Percentiles rank a stretch among this genome's conserved stretches.
These are phyloP conservation scores for Gossypium longicalyx DNA, from an alignment of 345 rosid species.

Conservation along the genomic window DNA sequence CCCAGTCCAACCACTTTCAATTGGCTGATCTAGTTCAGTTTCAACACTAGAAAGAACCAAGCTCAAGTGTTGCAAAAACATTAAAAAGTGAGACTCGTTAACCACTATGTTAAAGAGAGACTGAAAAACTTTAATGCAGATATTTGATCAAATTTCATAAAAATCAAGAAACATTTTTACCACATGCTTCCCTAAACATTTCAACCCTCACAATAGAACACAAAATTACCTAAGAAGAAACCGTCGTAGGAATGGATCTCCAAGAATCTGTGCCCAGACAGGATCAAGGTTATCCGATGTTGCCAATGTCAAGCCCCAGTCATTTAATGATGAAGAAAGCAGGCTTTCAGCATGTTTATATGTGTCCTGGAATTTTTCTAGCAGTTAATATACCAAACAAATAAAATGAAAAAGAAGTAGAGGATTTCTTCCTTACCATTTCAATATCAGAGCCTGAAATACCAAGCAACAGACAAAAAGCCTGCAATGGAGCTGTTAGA, in stretches of 20 bases:
- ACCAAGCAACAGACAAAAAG: conserved; percentile 75
- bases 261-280: conserved; percentile 83
- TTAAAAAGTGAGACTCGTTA: background rate
- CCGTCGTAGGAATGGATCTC: conserved; percentile 84
- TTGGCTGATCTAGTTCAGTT: background rate
- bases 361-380: conserved; percentile 40
- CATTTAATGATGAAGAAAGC: conserved; percentile 64
- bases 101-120: background rate
- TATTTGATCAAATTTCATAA: conserved; percentile 2
- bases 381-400: conserved; percentile 15
- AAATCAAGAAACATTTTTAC: background rate
- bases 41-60: background rate
- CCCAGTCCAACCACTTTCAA: background rate
- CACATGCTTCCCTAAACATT: background rate
- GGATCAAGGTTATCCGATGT: conserved; percentile 65
- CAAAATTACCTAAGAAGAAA: conserved; percentile 70
- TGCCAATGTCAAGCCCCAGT: conserved; percentile 75
- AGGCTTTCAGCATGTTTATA: conserved; percentile 62
- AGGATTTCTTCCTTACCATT: conserved; percentile 42
- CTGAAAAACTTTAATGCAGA: background rate
- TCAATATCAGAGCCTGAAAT: conserved; percentile 64
- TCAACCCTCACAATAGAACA: background rate
- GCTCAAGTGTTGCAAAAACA: background rate
- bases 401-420: conserved; percentile 1
- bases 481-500: conserved; percentile 84